Evolutionary conservation across 2,329 filamentous ascomycete genomes (phyloP).

Genomic region (Fusarium tupiense): DNA sequence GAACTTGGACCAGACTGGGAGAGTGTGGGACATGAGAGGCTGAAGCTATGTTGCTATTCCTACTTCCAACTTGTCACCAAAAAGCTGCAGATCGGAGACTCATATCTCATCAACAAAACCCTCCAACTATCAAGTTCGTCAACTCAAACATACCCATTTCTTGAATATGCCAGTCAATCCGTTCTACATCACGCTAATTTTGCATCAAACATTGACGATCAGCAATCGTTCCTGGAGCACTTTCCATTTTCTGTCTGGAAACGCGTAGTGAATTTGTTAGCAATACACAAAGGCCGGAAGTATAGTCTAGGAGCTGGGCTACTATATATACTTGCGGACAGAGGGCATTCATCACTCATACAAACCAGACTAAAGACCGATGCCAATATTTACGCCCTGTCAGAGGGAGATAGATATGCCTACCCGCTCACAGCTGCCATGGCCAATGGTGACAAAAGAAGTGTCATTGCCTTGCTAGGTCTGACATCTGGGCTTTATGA

Average conservation of each 20-base stretch:
- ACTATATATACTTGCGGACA: constrained; percentile 24
- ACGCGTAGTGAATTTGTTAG: too few species aligned
- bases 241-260: background rate
- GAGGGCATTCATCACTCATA: background rate
- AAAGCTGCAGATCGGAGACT: too few species aligned
- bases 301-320: background rate
- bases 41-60: background rate
- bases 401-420: background rate
- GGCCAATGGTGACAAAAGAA: background rate
- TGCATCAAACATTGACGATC: background rate
- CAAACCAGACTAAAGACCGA: accelerated
- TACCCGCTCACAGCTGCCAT: constrained; percentile 25
- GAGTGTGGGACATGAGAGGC: background rate
- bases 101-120: too few species aligned
- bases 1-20: background rate
- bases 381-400: accelerated
- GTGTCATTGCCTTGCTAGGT: background rate
- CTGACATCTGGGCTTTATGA: accelerated
- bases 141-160: too few species aligned
- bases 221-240: background rate
- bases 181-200: constrained; percentile 19
- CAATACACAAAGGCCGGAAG: too few species aligned
- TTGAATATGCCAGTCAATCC: background rate
- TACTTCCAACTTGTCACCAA: background rate
- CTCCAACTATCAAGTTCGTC: too few species aligned